Conservation (phyloP, 2,329 filamentous ascomycete species). For the Xenosphaeropsis pyriputrescens region DNA sequence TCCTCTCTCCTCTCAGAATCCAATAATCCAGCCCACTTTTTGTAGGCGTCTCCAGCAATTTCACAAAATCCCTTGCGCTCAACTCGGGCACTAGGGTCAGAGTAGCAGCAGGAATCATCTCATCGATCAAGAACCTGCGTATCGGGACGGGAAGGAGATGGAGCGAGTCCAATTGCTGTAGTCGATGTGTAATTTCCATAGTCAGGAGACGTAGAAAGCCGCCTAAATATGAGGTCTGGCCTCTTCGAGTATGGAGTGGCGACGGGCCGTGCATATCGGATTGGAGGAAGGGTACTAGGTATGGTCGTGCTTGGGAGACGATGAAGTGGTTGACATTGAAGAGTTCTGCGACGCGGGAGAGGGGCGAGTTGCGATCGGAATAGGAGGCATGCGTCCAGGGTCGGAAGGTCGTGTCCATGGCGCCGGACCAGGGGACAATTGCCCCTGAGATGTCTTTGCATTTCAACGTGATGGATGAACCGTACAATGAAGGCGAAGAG, state of each 20-base stretch:
- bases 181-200: slow-evolving; percentile 64
- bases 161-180: slow-evolving; percentile 68
- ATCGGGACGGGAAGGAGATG: slow-evolving; percentile 56
- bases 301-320: slow-evolving; percentile 81
- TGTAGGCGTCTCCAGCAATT: slow-evolving; percentile 72
- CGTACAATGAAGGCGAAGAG: slow-evolving; percentile 29
- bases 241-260: slow-evolving; percentile 41
- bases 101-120: slow-evolving; percentile 63
- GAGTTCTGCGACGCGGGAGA: slow-evolving; percentile 46
- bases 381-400: slow-evolving; percentile 39
- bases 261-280: slow-evolving; percentile 67
- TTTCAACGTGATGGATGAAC: slow-evolving; percentile 34
- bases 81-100: slow-evolving; percentile 76
- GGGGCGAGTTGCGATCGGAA: slow-evolving; percentile 39
- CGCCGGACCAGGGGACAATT: slow-evolving; percentile 42
- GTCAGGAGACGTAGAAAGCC: slow-evolving; percentile 54
- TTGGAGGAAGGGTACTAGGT: slow-evolving; percentile 72
- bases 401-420: slow-evolving; percentile 31
- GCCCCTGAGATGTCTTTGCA: slow-evolving; percentile 47
- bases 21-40: slow-evolving; percentile 65
- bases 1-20: slow-evolving; percentile 72
- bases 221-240: slow-evolving; percentile 38
- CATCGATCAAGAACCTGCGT: slow-evolving; percentile 67
- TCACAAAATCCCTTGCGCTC: slow-evolving; percentile 55
- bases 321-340: slow-evolving; percentile 84